These are phyloP conservation scores for Rhexocercosporidium sp. DNA, from an alignment of 2,329 filamentous ascomycete genomes.

Conservation along the genomic window DNA sequence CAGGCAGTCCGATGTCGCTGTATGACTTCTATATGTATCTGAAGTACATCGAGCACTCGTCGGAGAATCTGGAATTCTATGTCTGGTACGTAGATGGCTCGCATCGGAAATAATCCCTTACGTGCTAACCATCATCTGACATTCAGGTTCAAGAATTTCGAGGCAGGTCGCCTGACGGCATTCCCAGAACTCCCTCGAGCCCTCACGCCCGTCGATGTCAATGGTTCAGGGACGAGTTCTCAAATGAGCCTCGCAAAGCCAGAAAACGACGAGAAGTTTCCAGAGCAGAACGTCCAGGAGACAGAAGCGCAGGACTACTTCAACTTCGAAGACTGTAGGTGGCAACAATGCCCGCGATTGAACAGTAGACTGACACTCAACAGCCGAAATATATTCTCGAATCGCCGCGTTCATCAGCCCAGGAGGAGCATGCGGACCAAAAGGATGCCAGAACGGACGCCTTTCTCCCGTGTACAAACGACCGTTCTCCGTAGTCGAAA, in stretches of 20 bases:
- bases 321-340: slow-evolving; percentile 24
- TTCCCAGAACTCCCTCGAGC: slow-evolving; percentile 26
- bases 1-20: slow-evolving; percentile 54
- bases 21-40: slow-evolving; percentile 59
- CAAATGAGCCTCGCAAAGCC: slow-evolving; percentile 20
- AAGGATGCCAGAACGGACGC: slow-evolving; percentile 12
- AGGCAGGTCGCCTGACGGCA: slow-evolving; percentile 38
- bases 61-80: slow-evolving; percentile 56
- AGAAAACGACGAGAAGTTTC: slow-evolving; percentile 17
- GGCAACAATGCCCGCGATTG: too few species aligned
- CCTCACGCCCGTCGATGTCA: slow-evolving; percentile 19
- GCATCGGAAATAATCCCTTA: background rate
- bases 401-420: slow-evolving; percentile 24
- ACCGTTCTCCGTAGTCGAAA: slow-evolving; percentile 22
- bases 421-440: slow-evolving; percentile 19
- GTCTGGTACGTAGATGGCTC: slow-evolving; percentile 47
- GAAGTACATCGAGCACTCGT: slow-evolving; percentile 54
- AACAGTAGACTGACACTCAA: slow-evolving; percentile 1
- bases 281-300: background rate
- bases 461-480: slow-evolving; percentile 24
- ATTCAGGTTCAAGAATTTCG: slow-evolving; percentile 52
- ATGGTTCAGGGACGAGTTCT: slow-evolving; percentile 14
- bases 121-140: background rate
- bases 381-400: slow-evolving; percentile 27
- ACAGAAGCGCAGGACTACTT: slow-evolving; percentile 19